A percentile compares a stretch with the other conserved stretches of the same genome.
These are phyloP conservation scores for Trichoderma cornu-damae DNA, from an alignment of 2,329 filamentous ascomycete species.

Conservation along the genomic window DNA sequence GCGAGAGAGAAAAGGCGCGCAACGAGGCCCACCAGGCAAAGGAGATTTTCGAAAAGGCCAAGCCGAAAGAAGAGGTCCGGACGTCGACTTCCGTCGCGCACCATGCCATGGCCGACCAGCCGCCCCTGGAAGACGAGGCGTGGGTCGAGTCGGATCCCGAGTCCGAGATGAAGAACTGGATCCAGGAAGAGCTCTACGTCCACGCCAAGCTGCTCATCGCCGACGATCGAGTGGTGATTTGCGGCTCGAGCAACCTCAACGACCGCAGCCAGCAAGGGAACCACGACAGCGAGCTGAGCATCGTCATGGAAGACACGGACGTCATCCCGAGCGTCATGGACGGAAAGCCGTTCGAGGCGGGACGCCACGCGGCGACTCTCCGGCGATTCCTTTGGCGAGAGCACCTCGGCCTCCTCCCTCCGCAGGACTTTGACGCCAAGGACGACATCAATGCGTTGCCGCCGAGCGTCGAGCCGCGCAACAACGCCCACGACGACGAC, in stretches of 20 bases:
- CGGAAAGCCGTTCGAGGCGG: conserved; percentile 69
- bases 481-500: conserved; percentile 57
- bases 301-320: conserved; percentile 81
- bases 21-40: conserved; percentile 44
- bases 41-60: conserved; percentile 48
- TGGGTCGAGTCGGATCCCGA: conserved; percentile 71
- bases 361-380: conserved; percentile 76
- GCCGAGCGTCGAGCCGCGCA: conserved; percentile 60
- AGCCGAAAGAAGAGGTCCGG: conserved; percentile 34
- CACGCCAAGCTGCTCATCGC: conserved; percentile 88
- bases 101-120: conserved; percentile 68
- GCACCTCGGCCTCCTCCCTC: conserved; percentile 74
- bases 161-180: conserved; percentile 78
- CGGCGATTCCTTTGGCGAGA: conserved; percentile 83
- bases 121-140: conserved; percentile 58
- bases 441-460: conserved; percentile 70
- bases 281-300: conserved; percentile 86
- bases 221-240: conserved; percentile 80
- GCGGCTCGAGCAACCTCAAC: conserved; percentile 86
- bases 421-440: conserved; percentile 63
- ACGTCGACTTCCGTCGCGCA: conserved; percentile 57
- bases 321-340: conserved; percentile 69
- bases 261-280: conserved; percentile 82
- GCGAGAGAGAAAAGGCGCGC: conserved; percentile 35
- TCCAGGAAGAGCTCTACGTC: conserved; percentile 94